phyloP scores from a whole-genome alignment of 2,329 filamentous ascomycete species.

The Aspergillus jensenii region DNA sequence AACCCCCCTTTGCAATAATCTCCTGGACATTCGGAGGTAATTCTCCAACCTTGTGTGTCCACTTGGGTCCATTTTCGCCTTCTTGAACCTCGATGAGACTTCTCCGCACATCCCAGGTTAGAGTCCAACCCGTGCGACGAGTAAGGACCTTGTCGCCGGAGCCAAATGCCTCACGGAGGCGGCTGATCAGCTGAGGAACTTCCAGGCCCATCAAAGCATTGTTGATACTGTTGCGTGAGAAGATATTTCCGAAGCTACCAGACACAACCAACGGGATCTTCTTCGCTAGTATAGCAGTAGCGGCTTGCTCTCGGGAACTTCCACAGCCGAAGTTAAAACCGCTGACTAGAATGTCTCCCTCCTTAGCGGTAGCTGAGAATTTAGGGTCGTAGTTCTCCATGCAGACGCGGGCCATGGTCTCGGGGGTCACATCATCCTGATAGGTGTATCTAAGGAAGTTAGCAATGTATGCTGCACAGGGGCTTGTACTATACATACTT shows the following conservation, averaged over 20 bases:
- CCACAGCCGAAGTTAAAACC: conserved; percentile 91
- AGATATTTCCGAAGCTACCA: conserved; percentile 41
- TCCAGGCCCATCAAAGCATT: conserved; percentile 43
- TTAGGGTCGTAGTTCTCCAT: conserved; percentile 89
- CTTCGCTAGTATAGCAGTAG: conserved; percentile 62
- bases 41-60: conserved; percentile 81
- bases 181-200: conserved; percentile 36
- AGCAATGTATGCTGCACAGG: not conserved
- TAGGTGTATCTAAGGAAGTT: conserved; percentile 64
- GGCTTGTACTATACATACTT: not conserved
- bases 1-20: conserved; percentile 73
- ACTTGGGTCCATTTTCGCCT: conserved; percentile 63
- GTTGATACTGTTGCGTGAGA: conserved; percentile 42
- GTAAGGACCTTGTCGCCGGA: conserved; percentile 24
- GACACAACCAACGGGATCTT: conserved; percentile 39
- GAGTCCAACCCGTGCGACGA: conserved; percentile 60
- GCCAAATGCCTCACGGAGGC: conserved; percentile 34
- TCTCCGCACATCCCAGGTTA: conserved; percentile 76
- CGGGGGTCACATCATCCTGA: conserved; percentile 73
- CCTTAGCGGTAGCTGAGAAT: conserved; percentile 64
- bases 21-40: conserved; percentile 83
- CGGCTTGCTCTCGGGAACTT: conserved; percentile 78
- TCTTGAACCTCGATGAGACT: conserved; percentile 72
- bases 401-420: conserved; percentile 83
- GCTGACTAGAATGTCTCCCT: conserved; percentile 77